Percentiles rank a stretch among this genome's conserved stretches.
These are phyloP conservation scores for Mediolabrus comicus DNA, from an alignment of 108 stramenopile genomes.

Conservation along the genomic window DNA sequence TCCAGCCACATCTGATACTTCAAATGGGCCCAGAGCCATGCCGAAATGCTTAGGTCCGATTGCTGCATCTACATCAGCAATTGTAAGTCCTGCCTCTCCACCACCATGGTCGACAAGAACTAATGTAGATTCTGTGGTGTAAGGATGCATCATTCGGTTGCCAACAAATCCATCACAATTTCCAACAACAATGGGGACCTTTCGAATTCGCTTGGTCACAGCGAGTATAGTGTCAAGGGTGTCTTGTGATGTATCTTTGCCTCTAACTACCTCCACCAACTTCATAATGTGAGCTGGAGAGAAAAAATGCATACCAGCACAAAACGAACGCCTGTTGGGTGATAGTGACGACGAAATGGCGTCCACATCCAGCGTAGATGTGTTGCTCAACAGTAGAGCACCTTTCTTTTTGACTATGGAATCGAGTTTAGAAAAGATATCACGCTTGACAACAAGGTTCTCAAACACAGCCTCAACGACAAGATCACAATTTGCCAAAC, in stretches of 20 bases:
- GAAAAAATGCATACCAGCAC: slow-evolving; percentile 98
- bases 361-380: slow-evolving; percentile 94
- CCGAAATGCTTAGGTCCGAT: slow-evolving; percentile 64
- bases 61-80: slow-evolving; percentile 75
- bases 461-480: slow-evolving; percentile 98
- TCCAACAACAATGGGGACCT: slow-evolving; percentile 93
- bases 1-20: slow-evolving; percentile 93
- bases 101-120: slow-evolving; percentile 60
- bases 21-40: slow-evolving; percentile 88
- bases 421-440: slow-evolving; percentile 87
- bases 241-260: slow-evolving; percentile 52
- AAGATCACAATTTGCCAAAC: slow-evolving; percentile 58
- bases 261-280: slow-evolving; percentile 90
- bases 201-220: slow-evolving; percentile 84
- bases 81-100: slow-evolving; percentile 51
- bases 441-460: slow-evolving; percentile 89
- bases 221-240: slow-evolving; percentile 76
- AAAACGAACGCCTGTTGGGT: slow-evolving; percentile 56
- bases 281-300: slow-evolving; percentile 94
- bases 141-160: slow-evolving; percentile 93
- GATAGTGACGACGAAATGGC: slow-evolving; percentile 78
- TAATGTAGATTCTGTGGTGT: slow-evolving; percentile 69
- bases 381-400: slow-evolving; percentile 74
- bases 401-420: slow-evolving; percentile 51
- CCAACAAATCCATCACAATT: slow-evolving; percentile 98